phyloP scores from a whole-genome alignment of 2,329 filamentous ascomycete genomes.

The Paracorniculantispora psalliotae region DNA sequence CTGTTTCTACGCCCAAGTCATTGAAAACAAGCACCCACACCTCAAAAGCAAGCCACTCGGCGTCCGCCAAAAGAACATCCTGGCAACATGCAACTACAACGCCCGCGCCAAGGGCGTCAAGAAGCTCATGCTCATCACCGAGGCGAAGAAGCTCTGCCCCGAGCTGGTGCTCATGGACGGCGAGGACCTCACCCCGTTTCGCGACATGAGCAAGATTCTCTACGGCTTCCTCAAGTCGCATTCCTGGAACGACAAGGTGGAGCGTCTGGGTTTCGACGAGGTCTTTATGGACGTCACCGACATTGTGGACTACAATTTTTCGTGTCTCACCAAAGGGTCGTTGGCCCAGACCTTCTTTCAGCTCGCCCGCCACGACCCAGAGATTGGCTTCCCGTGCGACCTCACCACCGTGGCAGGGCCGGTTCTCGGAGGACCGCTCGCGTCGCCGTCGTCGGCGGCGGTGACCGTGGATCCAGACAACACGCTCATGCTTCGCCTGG shows the following conservation, averaged over 20 bases:
- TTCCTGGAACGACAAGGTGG: slow-evolving; percentile 73
- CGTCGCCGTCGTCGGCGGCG: no score
- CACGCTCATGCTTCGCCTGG: slow-evolving; percentile 54
- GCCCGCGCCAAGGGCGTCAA: slow-evolving; percentile 67
- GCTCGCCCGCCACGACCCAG: slow-evolving; percentile 67
- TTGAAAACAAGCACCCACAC: slow-evolving; percentile 73
- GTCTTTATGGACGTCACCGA: slow-evolving; percentile 76
- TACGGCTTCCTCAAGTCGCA: slow-evolving; percentile 67
- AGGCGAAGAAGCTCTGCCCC: slow-evolving; percentile 75
- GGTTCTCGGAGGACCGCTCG: slow-evolving; percentile 33
- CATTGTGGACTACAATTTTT: slow-evolving; percentile 75
- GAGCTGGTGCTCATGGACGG: slow-evolving; percentile 82
- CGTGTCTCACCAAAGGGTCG: slow-evolving; percentile 62
- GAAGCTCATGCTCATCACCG: slow-evolving; percentile 81
- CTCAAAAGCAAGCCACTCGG: slow-evolving; percentile 72
- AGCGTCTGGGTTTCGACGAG: slow-evolving; percentile 88
- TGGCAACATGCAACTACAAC: slow-evolving; percentile 92
- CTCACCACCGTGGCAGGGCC: slow-evolving; percentile 62
- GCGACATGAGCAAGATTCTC: slow-evolving; percentile 77
- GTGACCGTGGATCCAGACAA: slow-evolving; percentile 25
- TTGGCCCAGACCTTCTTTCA: slow-evolving; percentile 72
- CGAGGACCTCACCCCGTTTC: slow-evolving; percentile 80
- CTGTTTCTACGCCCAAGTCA: slow-evolving; percentile 91
- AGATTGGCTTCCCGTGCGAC: slow-evolving; percentile 75
- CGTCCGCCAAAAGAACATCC: slow-evolving; percentile 87